A percentile compares a stretch with the other conserved stretches of the same genome.
Conservation (phyloP, 139 green algal genomes). For the Astrephomene gubernaculifera region DNA sequence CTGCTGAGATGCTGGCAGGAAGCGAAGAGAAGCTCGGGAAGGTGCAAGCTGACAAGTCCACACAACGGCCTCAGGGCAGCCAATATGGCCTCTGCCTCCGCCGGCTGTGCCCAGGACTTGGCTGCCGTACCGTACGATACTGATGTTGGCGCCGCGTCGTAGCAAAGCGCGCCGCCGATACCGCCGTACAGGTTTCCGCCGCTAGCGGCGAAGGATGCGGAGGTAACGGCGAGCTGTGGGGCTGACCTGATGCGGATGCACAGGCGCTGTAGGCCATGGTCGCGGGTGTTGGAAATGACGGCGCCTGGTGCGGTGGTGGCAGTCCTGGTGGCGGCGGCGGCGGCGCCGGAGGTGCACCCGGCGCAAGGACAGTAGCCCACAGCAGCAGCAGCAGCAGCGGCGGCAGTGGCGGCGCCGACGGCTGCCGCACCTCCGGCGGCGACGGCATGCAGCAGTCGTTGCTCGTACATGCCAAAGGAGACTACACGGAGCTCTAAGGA, state of each 20-base stretch:
- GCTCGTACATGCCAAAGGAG: background rate
- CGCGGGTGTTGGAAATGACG: background rate
- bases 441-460: slow-evolving; percentile 1
- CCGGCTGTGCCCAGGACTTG: slow-evolving; percentile 19
- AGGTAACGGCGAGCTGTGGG: background rate
- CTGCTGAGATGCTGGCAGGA: background rate
- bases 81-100: slow-evolving; percentile 21
- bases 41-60: background rate
- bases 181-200: background rate
- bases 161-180: slow-evolving; percentile 20
- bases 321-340: background rate
- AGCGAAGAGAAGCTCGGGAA: slow-evolving; percentile 35
- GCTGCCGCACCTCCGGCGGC: background rate
- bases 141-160: background rate
- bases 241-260: slow-evolving; percentile 9
- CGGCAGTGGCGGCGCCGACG: no score
- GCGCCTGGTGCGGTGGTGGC: background rate
- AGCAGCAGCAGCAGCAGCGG: no score
- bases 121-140: no score
- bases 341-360: no score
- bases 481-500: slow-evolving; percentile 32
- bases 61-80: background rate
- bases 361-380: no score
- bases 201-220: background rate
- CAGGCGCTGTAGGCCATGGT: slow-evolving; percentile 9